Evolutionary conservation across 192 early-diverging fungal species (phyloP).

Genomic region (Rhizoclosmatium sp.): DNA sequence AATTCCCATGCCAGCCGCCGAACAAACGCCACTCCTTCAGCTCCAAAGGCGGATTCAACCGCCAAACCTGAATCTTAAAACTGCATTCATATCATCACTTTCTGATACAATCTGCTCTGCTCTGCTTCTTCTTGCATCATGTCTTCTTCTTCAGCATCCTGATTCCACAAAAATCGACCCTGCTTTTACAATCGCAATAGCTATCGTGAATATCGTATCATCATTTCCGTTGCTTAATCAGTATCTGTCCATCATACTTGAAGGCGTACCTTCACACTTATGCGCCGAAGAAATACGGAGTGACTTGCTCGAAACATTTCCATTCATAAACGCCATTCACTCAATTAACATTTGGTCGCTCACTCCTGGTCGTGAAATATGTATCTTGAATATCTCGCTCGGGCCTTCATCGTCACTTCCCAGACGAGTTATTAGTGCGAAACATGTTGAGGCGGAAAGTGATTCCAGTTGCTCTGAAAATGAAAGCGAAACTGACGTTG

Average conservation of each 20-base stretch:
- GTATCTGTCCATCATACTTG: conserved; percentile 73
- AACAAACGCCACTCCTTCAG: not conserved
- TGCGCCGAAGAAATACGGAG: not conserved
- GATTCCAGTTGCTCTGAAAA: no score
- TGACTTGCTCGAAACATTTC: not conserved
- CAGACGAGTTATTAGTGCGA: no score
- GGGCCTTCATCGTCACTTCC: not conserved
- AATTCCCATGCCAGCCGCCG: not conserved
- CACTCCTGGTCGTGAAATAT: not conserved
- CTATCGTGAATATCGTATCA: conserved; percentile 70
- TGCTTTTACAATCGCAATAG: conserved; percentile 77
- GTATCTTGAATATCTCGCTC: not conserved
- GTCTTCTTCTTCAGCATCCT: conserved; percentile 62
- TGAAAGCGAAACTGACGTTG: no score
- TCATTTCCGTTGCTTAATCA: conserved; percentile 69
- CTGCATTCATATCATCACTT: conserved; percentile 76
- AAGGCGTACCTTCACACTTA: conserved; percentile 45
- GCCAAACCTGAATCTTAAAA: conserved; percentile 54
- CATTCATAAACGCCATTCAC: not conserved
- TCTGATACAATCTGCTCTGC: conserved; percentile 76
- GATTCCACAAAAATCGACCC: conserved; percentile 69
- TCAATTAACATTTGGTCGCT: not conserved
- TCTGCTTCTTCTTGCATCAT: conserved; percentile 73
- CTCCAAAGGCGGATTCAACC: not conserved
- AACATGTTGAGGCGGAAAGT: no score